These are phyloP conservation scores for Cryptococcus floricola DNA, from an alignment of 1,284 basidiomycete genomes.

Conservation along the genomic window DNA sequence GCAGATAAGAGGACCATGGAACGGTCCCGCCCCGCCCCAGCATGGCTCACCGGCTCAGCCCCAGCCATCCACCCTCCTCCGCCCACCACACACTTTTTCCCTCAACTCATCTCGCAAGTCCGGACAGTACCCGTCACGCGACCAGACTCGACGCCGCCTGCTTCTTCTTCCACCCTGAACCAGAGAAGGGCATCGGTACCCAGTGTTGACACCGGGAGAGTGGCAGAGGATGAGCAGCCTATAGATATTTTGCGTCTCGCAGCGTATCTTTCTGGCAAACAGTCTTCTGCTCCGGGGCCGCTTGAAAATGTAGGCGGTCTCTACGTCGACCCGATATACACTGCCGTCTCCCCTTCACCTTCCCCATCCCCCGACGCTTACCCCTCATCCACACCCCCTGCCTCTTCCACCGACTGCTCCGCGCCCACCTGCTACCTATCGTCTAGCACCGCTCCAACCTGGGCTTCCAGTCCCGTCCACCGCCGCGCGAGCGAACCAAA, in stretches of 20 bases:
- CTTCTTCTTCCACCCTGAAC: not conserved
- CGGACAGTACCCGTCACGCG: not conserved
- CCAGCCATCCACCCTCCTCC: not conserved
- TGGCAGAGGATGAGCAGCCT: not conserved
- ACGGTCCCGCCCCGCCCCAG: not conserved
- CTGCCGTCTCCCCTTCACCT: too few relatives aligned
- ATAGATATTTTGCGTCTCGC: not conserved
- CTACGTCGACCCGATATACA: too few relatives aligned
- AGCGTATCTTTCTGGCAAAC: not conserved
- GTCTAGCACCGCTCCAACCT: too few relatives aligned
- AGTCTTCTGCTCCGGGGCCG: too few relatives aligned
- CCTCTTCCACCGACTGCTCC: too few relatives aligned
- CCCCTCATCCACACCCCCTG: too few relatives aligned
- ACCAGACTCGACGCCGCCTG: not conserved
- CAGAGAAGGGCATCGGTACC: not conserved
- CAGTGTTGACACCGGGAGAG: not conserved
- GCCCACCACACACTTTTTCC: not conserved
- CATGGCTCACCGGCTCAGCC: not conserved
- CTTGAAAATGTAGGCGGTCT: too few relatives aligned
- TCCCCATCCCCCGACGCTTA: too few relatives aligned
- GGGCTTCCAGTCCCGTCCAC: too few relatives aligned
- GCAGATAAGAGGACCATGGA: slow-evolving; percentile 5
- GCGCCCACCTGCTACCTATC: too few relatives aligned
- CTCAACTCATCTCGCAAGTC: not conserved
- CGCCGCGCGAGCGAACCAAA: too few relatives aligned